A percentile compares a stretch with the other conserved stretches of the same genome.
phyloP scores from a whole-genome alignment of 2,329 filamentous ascomycete genomes.

The Ophiostoma sp. region DNA sequence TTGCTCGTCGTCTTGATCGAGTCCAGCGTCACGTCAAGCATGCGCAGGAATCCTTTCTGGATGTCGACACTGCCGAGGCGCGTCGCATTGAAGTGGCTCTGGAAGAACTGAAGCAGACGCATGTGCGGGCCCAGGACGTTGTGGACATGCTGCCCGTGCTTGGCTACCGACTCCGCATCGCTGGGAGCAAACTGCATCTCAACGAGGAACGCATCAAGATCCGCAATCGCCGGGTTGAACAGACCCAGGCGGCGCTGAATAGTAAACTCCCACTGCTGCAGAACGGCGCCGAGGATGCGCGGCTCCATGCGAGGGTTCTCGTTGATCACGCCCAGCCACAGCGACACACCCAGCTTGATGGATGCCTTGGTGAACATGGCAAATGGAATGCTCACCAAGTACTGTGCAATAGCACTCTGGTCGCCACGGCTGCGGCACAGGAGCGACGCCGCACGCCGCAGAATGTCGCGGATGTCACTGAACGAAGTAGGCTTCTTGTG shows the following conservation, averaged over 20 bases:
- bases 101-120: constrained; percentile 79
- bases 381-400: constrained; percentile 90
- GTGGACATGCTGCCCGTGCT: constrained; percentile 72
- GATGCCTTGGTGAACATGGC: constrained; percentile 89
- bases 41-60: constrained; percentile 72
- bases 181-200: constrained; percentile 91
- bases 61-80: constrained; percentile 78
- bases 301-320: constrained; percentile 88
- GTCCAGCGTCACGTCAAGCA: constrained; percentile 73
- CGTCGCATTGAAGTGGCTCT: constrained; percentile 90
- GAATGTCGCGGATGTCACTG: constrained; percentile 69
- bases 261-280: constrained; percentile 83
- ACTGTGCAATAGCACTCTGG: constrained; percentile 73
- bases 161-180: constrained; percentile 68
- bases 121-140: constrained; percentile 83
- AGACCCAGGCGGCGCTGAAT: constrained; percentile 73
- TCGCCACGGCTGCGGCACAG: constrained; percentile 67
- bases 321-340: constrained; percentile 96
- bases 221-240: constrained; percentile 68
- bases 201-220: constrained; percentile 81
- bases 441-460: constrained; percentile 78
- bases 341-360: constrained; percentile 87
- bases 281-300: constrained; percentile 78
- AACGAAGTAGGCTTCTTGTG: constrained; percentile 65
- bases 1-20: constrained; percentile 61